phyloP scores from a whole-genome alignment of 305 asterid species.

The Solanum hybrid region DNA sequence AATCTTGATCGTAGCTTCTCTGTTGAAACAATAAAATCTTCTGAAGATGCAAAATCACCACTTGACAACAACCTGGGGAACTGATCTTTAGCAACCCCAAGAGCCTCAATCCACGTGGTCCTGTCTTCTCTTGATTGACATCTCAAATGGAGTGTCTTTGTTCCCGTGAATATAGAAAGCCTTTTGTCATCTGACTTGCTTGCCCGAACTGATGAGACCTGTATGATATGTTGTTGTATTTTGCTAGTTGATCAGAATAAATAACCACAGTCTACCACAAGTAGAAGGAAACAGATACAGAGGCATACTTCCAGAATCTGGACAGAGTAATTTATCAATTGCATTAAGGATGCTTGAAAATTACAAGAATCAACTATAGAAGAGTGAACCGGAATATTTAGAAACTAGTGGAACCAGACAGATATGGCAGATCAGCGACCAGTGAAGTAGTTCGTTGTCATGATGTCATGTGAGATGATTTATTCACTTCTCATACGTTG shows the following conservation, averaged over 20 bases:
- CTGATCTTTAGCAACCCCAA: slow-evolving; percentile 78
- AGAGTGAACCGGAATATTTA: not conserved
- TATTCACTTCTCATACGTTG: not conserved
- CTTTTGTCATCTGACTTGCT: slow-evolving; percentile 98
- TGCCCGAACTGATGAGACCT: slow-evolving; percentile 94
- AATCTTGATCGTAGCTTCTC: slow-evolving; percentile 66
- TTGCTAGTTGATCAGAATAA: slow-evolving; percentile 5
- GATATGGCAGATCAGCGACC: not conserved
- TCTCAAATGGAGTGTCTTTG: slow-evolving; percentile 90
- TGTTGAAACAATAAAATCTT: slow-evolving; percentile 77
- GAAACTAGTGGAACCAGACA: not conserved
- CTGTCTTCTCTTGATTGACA: slow-evolving; percentile 84
- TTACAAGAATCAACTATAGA: not conserved
- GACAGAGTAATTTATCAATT: not conserved
- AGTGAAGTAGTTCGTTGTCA: not conserved
- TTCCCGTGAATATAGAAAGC: slow-evolving; percentile 92
- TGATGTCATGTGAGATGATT: not conserved
- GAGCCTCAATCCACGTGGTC: slow-evolving; percentile 86
- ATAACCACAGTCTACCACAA: not conserved
- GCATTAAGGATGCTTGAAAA: not conserved
- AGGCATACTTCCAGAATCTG: not conserved
- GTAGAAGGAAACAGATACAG: not conserved
- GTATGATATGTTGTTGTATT: slow-evolving; percentile 21
- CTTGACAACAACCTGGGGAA: slow-evolving; percentile 86
- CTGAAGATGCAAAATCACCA: slow-evolving; percentile 68